Base-by-base conservation (phyloP, 2,329 filamentous ascomycete genomes). In the Colletotrichum liriopes region DNA sequence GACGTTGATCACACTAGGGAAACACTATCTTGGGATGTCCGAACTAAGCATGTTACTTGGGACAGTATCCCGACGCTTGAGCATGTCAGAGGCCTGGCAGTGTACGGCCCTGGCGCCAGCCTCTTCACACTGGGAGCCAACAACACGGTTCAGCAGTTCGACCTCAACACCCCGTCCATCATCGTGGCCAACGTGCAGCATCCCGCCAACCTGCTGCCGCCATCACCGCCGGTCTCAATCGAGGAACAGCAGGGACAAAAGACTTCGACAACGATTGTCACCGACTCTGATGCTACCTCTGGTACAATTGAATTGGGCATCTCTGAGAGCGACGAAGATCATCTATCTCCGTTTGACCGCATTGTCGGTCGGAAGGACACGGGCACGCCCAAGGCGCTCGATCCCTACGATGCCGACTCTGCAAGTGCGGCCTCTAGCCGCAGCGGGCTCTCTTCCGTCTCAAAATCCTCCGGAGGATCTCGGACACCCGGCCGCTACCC, bases 11-110 rank as follows among this genome's bases (percentile, higher is more conserved):
- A 52, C 56, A 51, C 77, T 79, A 95, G 95, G 67, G 93, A 98
- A 87, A 98, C 95, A 47, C 92, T 94, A 77, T 93, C 95, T 70
- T 99, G 96, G 96, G 96, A 99, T 86, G 96, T 99, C 55, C 90
- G 95, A 74, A 99, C 96, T n/a, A 98, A 98, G 81, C 93, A 97
- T 79, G 95, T 99, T 76, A 95, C 94, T 3, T 97, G 92, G 82
- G 95, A 98, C 78, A 89, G 90, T 71, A 93, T 98, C 68, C 95
- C 95, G 7, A 98, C 95, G 1, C 87, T 95, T 8, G 92, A 96
- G 47, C 91, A 93, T 75, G 90, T 98, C 70, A 90, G 90, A 74
- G 96, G 94, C 20, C 88, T 99, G 54, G 93, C 95, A 55, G 93
- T 95, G 73, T 97, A 96, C 81, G 96, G 96, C 1, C 93, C 95